phyloP scores from a whole-genome alignment of 73 alveolate genomes.

The Effrenium voratum region DNA sequence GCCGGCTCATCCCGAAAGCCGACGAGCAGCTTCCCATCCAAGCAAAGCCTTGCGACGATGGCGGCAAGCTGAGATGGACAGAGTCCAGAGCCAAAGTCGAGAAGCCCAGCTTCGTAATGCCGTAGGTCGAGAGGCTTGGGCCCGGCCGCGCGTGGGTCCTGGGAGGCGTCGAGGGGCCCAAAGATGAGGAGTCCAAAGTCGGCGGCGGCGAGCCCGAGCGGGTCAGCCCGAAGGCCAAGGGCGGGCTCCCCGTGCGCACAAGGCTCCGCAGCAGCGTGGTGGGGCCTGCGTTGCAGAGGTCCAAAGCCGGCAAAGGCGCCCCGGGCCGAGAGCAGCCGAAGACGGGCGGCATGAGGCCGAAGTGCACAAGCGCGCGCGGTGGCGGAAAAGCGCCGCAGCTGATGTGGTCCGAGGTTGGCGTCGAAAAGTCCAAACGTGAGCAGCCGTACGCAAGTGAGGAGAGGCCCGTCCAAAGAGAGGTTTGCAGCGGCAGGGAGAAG shows the following conservation, averaged over 20 bases:
- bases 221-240: constrained; percentile 8
- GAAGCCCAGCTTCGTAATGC: neutral
- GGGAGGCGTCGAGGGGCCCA: neutral
- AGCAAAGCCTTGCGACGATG: constrained; percentile 42
- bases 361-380: neutral
- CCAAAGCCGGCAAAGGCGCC: neutral
- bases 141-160: constrained; percentile 3
- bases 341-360: neutral
- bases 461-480: neutral
- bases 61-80: neutral
- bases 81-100: neutral
- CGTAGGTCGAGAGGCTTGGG: neutral
- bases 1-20: constrained; percentile 54
- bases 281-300: constrained; percentile 38
- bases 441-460: constrained; percentile 3
- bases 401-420: constrained; percentile 9
- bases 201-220: neutral
- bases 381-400: neutral
- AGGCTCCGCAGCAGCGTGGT: neutral
- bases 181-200: constrained; percentile 6
- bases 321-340: constrained; percentile 41
- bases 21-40: neutral
- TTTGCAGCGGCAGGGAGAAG: neutral
- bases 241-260: neutral
- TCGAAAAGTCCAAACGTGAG: neutral